phyloP scores from a whole-genome alignment of 768 basidiomycete species.

The Leccinellum luteum region DNA sequence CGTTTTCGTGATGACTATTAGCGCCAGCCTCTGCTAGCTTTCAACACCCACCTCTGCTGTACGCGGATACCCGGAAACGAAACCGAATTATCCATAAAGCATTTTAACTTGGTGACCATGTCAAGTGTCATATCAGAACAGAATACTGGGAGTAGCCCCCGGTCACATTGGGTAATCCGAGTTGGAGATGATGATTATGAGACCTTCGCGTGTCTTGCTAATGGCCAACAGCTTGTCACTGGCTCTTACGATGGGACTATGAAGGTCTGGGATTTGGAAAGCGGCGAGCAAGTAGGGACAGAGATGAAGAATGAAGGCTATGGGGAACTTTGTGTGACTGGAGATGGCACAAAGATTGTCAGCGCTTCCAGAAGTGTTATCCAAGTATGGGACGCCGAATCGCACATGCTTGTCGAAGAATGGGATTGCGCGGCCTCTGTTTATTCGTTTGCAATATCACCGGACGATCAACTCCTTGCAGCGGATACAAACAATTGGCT shows the following conservation, averaged over 20 bases:
- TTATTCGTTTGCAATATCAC: background rate
- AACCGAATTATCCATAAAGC: too few relatives aligned
- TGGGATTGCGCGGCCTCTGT: background rate
- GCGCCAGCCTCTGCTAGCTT: too few relatives aligned
- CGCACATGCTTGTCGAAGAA: background rate
- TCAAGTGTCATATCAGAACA: too few relatives aligned
- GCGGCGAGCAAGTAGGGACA: background rate
- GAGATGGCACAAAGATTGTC: background rate
- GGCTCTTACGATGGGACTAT: too few relatives aligned
- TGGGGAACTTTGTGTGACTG: background rate
- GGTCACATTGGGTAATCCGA: background rate
- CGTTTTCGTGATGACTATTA: too few relatives aligned
- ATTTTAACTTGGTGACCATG: too few relatives aligned
- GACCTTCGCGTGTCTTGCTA: background rate
- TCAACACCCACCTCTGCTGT: too few relatives aligned
- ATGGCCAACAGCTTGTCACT: background rate
- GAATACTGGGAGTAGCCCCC: background rate
- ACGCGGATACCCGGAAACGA: too few relatives aligned
- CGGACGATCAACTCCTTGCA: background rate
- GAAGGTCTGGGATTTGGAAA: background rate
- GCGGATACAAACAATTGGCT: background rate
- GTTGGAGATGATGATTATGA: too few relatives aligned
- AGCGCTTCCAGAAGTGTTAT: background rate
- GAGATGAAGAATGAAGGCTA: background rate
- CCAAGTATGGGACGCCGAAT: background rate